Evolutionary conservation across 2,329 filamentous ascomycete species (phyloP).

Genomic region (Scedosporium boydii): DNA sequence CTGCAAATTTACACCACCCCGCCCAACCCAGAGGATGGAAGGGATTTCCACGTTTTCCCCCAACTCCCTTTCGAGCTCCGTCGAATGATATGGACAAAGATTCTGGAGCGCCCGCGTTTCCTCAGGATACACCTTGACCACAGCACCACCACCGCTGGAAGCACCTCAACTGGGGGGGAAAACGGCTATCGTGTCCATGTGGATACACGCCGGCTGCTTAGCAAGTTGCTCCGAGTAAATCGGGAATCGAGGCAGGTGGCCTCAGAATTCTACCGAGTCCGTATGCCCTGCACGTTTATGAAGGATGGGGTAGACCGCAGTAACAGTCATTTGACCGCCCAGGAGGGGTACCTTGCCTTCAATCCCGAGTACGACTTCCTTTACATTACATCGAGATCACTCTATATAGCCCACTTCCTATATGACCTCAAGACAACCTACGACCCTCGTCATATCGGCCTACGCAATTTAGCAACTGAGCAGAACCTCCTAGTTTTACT

Average conservation of each 20-base stretch:
- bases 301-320: not conserved
- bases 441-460: not conserved
- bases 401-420: too few species aligned
- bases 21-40: not conserved
- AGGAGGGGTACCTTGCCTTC: not conserved
- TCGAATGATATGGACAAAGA: not conserved
- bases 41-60: not conserved
- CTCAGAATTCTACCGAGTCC: not conserved
- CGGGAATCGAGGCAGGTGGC: not conserved
- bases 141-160: not conserved
- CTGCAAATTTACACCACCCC: not conserved
- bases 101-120: not conserved
- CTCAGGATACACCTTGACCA: not conserved
- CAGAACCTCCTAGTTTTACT: not conserved
- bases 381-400: not conserved
- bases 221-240: not conserved
- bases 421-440: not conserved
- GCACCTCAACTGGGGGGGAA: not conserved
- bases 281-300: not conserved
- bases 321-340: not conserved
- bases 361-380: not conserved
- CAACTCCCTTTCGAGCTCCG: not conserved
- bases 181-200: not conserved
- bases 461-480: not conserved
- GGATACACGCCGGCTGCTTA: not conserved